Conservation (phyloP, 306 rosid genomes). For the Casuarina equisetifolia region DNA sequence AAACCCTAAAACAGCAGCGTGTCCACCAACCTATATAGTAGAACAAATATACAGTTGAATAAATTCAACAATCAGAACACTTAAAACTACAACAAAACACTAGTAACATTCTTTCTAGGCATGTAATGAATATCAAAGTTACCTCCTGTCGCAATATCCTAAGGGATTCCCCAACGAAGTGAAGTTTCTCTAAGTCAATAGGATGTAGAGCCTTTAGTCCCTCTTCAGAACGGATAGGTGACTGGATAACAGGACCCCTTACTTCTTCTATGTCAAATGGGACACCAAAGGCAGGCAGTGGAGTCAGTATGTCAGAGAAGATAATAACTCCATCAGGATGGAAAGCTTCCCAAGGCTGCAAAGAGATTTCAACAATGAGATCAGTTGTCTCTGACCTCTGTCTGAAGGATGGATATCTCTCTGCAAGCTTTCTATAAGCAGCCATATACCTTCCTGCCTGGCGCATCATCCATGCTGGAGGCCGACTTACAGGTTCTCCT, state of each 20-base stretch:
- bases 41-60: conserved; percentile 1
- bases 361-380: conserved; percentile 97
- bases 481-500: conserved; percentile 85
- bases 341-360: conserved; percentile 99
- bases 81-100: neutral
- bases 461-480: conserved; percentile 99
- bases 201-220: conserved; percentile 78
- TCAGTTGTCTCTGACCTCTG: conserved; percentile 98
- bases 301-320: conserved; percentile 95
- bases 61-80: neutral
- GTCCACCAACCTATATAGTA: conserved; percentile 66
- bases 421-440: conserved; percentile 90
- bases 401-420: conserved; percentile 93
- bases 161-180: conserved; percentile 84
- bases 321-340: conserved; percentile 95
- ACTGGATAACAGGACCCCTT: conserved; percentile 87
- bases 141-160: conserved; percentile 77
- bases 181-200: conserved; percentile 75
- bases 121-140: conserved; percentile 12
- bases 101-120: conserved; percentile 14
- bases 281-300: conserved; percentile 92
- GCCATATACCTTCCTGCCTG: conserved; percentile 99
- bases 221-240: conserved; percentile 81
- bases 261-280: conserved; percentile 93
- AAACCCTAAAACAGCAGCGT: conserved; percentile 94